A percentile compares a stretch with the other conserved stretches of the same genome.
Conservation (phyloP, 345 rosid species). For the Melaleuca alternifolia region DNA sequence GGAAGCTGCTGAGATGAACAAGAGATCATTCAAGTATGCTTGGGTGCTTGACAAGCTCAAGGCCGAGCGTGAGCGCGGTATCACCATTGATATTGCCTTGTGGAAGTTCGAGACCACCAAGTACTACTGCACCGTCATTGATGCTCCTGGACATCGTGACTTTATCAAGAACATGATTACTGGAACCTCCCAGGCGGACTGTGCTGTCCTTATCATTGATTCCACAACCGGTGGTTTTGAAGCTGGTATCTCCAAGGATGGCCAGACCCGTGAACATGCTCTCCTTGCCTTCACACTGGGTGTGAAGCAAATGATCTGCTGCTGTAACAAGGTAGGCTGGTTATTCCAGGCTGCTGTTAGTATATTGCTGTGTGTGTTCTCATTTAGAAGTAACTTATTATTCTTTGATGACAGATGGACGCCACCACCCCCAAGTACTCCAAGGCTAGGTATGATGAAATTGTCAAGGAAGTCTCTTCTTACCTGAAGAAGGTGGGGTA, state of each 20-base stretch:
- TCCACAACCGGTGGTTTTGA: constrained; percentile 84
- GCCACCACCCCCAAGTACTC: constrained; percentile 80
- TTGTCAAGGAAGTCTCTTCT: constrained; percentile 66
- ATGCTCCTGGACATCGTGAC: constrained; percentile 89
- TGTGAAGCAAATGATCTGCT: constrained; percentile 85
- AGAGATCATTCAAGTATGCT: constrained; percentile 76
- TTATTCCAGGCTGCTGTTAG: not conserved
- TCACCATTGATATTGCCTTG: constrained; percentile 82
- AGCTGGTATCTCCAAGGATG: constrained; percentile 81
- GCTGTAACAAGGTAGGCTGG: constrained; percentile 54
- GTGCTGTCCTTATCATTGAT: constrained; percentile 71
- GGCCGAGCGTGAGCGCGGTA: constrained; percentile 96
- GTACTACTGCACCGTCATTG: constrained; percentile 89
- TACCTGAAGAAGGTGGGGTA: constrained; percentile 71
- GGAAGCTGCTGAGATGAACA: constrained; percentile 89
- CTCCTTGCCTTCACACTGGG: constrained; percentile 90
- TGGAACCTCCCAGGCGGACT: constrained; percentile 76
- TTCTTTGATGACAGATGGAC: constrained; percentile 44
- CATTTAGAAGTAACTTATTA: not conserved
- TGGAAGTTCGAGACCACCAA: constrained; percentile 92
- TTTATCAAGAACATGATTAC: constrained; percentile 83
- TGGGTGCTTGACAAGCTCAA: constrained; percentile 95
- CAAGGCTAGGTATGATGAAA: constrained; percentile 70
- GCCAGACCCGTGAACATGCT: constrained; percentile 81
- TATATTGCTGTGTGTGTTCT: not conserved